phyloP scores from a whole-genome alignment of 352 stramenopile genomes.

The Phytopythium helicoides region DNA sequence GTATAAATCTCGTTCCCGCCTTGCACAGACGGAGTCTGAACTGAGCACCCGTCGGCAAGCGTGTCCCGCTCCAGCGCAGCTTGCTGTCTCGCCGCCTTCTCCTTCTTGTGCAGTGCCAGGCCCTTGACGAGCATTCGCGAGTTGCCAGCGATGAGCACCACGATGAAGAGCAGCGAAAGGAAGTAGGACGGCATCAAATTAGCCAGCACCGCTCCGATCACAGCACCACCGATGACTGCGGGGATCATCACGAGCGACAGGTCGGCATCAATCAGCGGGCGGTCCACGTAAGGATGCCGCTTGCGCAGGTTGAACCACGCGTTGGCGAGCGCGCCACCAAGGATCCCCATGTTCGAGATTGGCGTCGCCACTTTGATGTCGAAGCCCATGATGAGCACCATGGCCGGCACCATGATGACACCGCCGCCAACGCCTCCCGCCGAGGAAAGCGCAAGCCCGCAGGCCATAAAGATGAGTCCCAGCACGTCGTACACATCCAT shows the following conservation, averaged over 20 bases:
- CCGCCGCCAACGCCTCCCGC: conserved; percentile 51
- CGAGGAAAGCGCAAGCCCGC: conserved; percentile 41
- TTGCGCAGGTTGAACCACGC: conserved; percentile 63
- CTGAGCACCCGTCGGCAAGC: too few species aligned
- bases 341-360: conserved; percentile 59
- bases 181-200: conserved; percentile 63
- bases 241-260: conserved; percentile 61
- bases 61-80: too few species aligned
- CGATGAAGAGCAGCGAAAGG: conserved; percentile 51
- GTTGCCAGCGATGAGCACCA: conserved; percentile 36
- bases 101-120: conserved; percentile 31
- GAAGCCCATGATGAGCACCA: conserved; percentile 65
- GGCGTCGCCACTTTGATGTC: conserved; percentile 67
- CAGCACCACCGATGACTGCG: conserved; percentile 49
- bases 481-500: conserved; percentile 42
- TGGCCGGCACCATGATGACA: conserved; percentile 48
- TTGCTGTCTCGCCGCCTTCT: conserved; percentile 25
- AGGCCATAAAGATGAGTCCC: conserved; percentile 44
- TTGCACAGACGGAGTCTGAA: too few species aligned
- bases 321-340: conserved; percentile 59
- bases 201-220: conserved; percentile 54
- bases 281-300: conserved; percentile 49
- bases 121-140: conserved; percentile 24
- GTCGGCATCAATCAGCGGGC: conserved; percentile 63
- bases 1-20: too few species aligned